Percentiles rank a stretch among this genome's conserved stretches.
phyloP scores from a whole-genome alignment of 495 filamentous ascomycete genomes.

The Tirmania nivea region DNA sequence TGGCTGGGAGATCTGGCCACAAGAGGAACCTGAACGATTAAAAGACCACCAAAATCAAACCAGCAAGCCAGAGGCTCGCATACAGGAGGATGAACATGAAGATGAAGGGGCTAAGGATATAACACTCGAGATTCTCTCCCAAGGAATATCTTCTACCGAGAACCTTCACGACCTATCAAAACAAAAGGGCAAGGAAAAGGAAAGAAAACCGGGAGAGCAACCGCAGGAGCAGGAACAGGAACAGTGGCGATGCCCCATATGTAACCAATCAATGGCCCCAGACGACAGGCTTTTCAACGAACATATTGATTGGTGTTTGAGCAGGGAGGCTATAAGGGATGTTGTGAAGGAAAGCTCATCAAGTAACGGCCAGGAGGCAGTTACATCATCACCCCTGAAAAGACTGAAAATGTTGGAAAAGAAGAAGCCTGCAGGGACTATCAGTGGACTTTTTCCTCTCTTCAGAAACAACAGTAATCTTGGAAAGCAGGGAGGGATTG shows the following conservation, averaged over 20 bases:
- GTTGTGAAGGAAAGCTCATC: conserved; percentile 32
- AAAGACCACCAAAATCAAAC: no score
- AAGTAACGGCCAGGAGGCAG: no score
- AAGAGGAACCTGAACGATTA: conserved; percentile 41
- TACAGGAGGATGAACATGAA: conserved; percentile 27
- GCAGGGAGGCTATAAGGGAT: conserved; percentile 63
- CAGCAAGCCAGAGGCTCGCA: no score
- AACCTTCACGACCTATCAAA: background rate
- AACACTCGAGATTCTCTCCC: conserved; percentile 34
- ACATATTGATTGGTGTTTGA: conserved; percentile 87
- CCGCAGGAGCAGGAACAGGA: conserved; percentile 13
- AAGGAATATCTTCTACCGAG: conserved; percentile 26
- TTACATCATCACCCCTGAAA: no score
- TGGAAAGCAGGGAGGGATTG: no score
- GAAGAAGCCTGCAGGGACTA: no score
- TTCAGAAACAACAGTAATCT: no score
- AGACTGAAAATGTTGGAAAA: no score
- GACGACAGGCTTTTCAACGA: conserved; percentile 69
- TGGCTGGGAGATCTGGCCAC: conserved; percentile 47
- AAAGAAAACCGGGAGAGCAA: background rate
- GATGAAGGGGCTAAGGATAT: background rate
- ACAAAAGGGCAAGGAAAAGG: conserved; percentile 21
- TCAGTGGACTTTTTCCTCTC: no score
- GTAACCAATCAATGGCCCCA: conserved; percentile 45
- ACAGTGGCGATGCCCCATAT: conserved; percentile 78